Base-by-base conservation (phyloP, 2,329 filamentous ascomycete genomes). In the Colletotrichum scovillei region DNA sequence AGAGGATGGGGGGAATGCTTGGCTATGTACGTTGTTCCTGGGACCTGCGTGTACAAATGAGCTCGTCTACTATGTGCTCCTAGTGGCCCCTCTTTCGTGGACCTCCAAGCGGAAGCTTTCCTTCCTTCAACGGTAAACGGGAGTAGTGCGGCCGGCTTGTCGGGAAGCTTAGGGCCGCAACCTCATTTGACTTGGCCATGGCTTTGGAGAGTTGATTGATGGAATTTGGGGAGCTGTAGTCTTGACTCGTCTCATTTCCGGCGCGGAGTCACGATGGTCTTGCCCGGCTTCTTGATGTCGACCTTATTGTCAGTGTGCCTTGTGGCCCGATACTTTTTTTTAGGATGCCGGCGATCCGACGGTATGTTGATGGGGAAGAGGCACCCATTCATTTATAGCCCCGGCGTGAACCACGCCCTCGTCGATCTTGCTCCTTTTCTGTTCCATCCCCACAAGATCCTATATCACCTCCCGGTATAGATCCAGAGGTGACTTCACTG, bases 11-110 rank as follows among this genome's bases (percentile, higher is more conserved):
- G 11, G 5, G 38, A 28, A 28, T 4, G 7, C 56, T 66, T 49
- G 60, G n/a, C 38, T 8, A 7, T 5, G 2, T 35, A 9, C 35
- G 2, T 52, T 14, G 69, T 72, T 49, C 67, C 71, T 70, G 71
- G 71, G 71, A 70, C 71, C 71, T 73, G 71, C 71, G 69, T 71
- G 67, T 19, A 11, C 38, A 11, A 14, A 63, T 53, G 35, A 59
- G 19, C 19, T 22, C 52, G 16, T 16, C 3, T 4, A 11, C 35
- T 7, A 24, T 12, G 16, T 32, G 1, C 30, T 53, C 9, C 9
- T 2, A n/a, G 11, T 5, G 14, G 2, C 12, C n/a, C 53, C 65
- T 59, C 58, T 16, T 24, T 35, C 30, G 8, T 19, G 7, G 28
- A 4, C 56, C 56, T 55, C 70, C 26, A 72, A 35, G 14, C 66